Evolutionary conservation across 768 basidiomycete genomes (phyloP).

Genomic region (Russula sp.): DNA sequence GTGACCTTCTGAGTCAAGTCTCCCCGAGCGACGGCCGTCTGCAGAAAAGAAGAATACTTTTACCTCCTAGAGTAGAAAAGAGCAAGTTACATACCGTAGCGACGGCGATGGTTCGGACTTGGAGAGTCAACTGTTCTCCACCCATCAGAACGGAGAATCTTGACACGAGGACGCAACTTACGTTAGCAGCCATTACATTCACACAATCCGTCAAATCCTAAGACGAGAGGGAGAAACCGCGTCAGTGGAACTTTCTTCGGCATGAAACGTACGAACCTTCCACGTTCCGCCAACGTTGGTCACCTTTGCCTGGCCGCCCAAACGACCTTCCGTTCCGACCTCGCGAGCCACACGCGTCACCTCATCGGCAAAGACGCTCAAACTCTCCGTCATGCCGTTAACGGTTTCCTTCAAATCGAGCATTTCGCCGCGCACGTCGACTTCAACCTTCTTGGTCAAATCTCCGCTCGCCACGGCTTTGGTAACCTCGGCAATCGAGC

Average conservation of each 20-base stretch:
- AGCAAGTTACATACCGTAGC: conserved; percentile 59
- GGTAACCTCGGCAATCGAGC: conserved; percentile 89
- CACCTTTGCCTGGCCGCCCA: conserved; percentile 93
- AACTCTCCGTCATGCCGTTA: conserved; percentile 88
- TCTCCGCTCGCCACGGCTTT: conserved; percentile 94
- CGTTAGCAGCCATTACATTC: conserved; percentile 92
- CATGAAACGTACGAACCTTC: conserved; percentile 47
- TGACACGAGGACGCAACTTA: conserved; percentile 34
- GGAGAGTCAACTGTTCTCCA: conserved; percentile 64
- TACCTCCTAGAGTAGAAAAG: conserved; percentile 1
- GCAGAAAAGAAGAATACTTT: conserved; percentile 13
- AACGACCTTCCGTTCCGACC: conserved; percentile 92
- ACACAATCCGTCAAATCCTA: conserved; percentile 90
- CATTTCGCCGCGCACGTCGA: conserved; percentile 91
- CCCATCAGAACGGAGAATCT: conserved; percentile 1
- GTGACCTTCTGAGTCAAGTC: conserved; percentile 92
- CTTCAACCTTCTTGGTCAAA: conserved; percentile 87
- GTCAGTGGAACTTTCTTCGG: background rate
- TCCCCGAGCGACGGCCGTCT: conserved; percentile 90
- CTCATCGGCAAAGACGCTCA: conserved; percentile 83
- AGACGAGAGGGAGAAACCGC: conserved; percentile 19
- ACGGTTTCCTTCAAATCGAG: conserved; percentile 86
- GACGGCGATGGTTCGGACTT: conserved; percentile 90
- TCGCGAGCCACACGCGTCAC: conserved; percentile 86
- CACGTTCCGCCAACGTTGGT: conserved; percentile 94